phyloP scores from a whole-genome alignment of 345 rosid genomes.

The Excoecaria cochinchinensis region DNA sequence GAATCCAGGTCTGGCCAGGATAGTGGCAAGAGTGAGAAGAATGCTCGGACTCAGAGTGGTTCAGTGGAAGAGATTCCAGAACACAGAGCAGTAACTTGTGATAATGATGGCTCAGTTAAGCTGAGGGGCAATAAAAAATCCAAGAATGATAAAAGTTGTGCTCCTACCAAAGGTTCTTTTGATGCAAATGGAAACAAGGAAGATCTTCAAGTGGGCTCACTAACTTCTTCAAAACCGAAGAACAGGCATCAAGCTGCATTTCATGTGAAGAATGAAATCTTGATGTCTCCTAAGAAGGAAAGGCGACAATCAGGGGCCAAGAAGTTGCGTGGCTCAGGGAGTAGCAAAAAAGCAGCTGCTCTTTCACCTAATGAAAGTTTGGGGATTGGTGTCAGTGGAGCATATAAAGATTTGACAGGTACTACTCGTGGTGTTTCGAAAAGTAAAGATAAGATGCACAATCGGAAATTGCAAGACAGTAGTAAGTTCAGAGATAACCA shows the following conservation, averaged over 20 bases:
- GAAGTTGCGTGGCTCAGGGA: conserved; percentile 37
- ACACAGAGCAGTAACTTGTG: conserved; percentile 1
- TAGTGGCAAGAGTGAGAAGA: conserved; percentile 28
- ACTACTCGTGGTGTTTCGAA: conserved; percentile 29
- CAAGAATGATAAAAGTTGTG: conserved; percentile 18
- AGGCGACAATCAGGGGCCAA: conserved; percentile 29
- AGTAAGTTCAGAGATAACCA: conserved; percentile 24
- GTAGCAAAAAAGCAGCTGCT: conserved; percentile 14
- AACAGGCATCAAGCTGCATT: conserved; percentile 20
- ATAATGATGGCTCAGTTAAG: conserved; percentile 11
- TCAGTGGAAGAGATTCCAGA: conserved; percentile 27
- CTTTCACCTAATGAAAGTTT: conserved; percentile 15
- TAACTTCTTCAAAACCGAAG: conserved; percentile 24
- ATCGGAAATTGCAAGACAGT: conserved; percentile 33
- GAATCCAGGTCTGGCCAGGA: conserved; percentile 30
- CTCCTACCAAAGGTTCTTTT: conserved; percentile 20
- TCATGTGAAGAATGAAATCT: conserved; percentile 19
- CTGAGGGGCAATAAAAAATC: conserved; percentile 18
- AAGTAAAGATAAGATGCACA: conserved; percentile 27
- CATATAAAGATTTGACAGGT: conserved; percentile 22
- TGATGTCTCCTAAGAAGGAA: conserved; percentile 26
- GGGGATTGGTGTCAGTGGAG: conserved; percentile 29
- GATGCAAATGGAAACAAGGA: conserved; percentile 21
- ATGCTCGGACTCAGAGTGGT: conserved; percentile 14
- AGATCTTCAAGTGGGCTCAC: background rate